Evolutionary conservation across 2,329 filamentous ascomycete species (phyloP).

Genomic region (Fusarium brevicatenulatum): DNA sequence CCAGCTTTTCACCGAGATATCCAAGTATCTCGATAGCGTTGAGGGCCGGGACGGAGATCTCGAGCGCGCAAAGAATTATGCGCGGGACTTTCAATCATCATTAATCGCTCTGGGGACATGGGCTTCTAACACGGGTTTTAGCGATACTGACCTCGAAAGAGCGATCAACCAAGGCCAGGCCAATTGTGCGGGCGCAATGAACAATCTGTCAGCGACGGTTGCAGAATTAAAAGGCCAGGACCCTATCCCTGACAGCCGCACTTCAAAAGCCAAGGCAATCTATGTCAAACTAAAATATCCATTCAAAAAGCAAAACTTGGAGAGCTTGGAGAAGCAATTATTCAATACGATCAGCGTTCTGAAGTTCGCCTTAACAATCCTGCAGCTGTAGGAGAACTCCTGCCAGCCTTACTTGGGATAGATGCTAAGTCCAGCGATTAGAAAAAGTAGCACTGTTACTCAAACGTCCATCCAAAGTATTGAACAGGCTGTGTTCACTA

Average conservation of each 20-base stretch:
- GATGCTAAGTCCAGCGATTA: neutral
- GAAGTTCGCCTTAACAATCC: rapidly evolving
- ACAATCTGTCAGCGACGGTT: rapidly evolving
- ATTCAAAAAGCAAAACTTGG: neutral
- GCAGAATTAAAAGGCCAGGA: neutral
- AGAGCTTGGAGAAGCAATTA: rapidly evolving
- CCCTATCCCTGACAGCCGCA: neutral
- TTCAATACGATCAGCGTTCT: neutral
- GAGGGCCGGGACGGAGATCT: neutral
- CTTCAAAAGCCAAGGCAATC: rapidly evolving
- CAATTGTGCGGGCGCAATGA: neutral
- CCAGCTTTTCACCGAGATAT: neutral
- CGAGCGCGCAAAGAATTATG: neutral
- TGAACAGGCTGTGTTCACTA: rapidly evolving
- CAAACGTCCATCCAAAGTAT: neutral
- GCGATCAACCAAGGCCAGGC: neutral
- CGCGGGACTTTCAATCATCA: neutral
- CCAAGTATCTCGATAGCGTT: neutral
- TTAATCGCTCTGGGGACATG: neutral
- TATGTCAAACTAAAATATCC: neutral
- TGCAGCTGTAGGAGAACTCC: rapidly evolving
- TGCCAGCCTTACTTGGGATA: too few species aligned
- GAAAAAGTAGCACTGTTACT: rapidly evolving
- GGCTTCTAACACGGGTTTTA: rapidly evolving
- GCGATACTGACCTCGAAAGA: neutral